phyloP scores from a whole-genome alignment of 345 rosid genomes.

The Combretum micranthum region DNA sequence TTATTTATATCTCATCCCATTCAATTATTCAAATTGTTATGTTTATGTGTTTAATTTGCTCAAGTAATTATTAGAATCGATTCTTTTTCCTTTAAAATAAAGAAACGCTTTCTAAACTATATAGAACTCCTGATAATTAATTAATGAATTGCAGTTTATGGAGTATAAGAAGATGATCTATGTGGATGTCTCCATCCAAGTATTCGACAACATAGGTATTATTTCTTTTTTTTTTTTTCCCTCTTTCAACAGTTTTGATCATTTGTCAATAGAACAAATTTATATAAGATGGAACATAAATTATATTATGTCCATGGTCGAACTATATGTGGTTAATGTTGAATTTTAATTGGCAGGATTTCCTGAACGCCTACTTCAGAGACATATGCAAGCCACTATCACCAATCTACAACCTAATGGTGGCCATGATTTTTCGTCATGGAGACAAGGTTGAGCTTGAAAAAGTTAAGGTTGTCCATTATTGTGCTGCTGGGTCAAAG shows the following conservation, averaged over 20 bases:
- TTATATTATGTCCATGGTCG: too few relatives aligned
- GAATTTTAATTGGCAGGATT: conserved; percentile 51
- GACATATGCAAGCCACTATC: conserved; percentile 31
- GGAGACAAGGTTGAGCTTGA: conserved; percentile 29
- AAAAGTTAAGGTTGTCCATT: conserved; percentile 33
- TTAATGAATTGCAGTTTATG: not conserved
- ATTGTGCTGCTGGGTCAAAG: conserved; percentile 41
- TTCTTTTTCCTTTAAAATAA: too few relatives aligned
- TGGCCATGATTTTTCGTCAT: conserved; percentile 49
- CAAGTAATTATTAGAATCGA: too few relatives aligned
- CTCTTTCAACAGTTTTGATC: too few relatives aligned
- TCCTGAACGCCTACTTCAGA: conserved; percentile 40
- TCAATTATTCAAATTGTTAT: too few relatives aligned
- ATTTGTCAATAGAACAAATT: too few relatives aligned
- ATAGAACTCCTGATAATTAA: too few relatives aligned
- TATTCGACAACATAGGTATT: conserved; percentile 10
- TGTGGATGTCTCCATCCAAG: conserved; percentile 9
- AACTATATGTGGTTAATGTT: conserved; percentile 22
- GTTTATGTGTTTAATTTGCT: too few relatives aligned
- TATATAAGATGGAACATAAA: too few relatives aligned
- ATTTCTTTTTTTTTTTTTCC: too few relatives aligned
- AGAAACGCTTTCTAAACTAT: too few relatives aligned
- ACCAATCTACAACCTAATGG: conserved; percentile 26
- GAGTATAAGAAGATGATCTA: conserved; percentile 12
- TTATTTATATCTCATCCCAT: too few relatives aligned